Conservation (phyloP, 495 filamentous ascomycete species). For the Talaromyces stipitatus region DNA sequence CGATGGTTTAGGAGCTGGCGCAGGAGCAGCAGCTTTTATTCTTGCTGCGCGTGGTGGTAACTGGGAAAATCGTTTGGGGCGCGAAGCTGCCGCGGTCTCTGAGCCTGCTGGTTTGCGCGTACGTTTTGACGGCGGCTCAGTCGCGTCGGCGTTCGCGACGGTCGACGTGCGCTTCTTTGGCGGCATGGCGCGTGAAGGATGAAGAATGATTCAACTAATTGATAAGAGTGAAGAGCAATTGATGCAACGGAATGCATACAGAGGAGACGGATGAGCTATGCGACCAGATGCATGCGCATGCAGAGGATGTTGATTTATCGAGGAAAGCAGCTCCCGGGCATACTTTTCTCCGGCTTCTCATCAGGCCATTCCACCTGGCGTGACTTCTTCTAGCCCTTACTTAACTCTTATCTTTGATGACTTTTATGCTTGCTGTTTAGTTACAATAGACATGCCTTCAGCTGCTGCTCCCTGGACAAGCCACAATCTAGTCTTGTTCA, state of each 20-base stretch:
- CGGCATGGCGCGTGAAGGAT: conserved; percentile 6
- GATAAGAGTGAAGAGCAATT: neutral
- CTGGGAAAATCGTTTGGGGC: conserved; percentile 9
- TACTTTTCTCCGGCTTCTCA: neutral
- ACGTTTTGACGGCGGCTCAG: neutral
- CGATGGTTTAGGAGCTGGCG: conserved; percentile 1
- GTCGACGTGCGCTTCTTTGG: conserved; percentile 6
- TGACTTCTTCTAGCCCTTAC: no score
- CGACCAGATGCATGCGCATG: neutral
- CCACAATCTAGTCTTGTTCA: no score
- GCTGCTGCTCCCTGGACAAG: no score
- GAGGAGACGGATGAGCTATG: neutral
- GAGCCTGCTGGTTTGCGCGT: conserved; percentile 8
- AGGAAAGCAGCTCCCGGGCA: neutral
- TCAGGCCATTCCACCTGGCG: neutral
- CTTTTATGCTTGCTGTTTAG: neutral
- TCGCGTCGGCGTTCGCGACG: conserved; percentile 5
- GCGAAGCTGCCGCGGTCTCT: conserved; percentile 13
- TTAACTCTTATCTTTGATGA: no score
- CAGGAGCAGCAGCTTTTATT: conserved; percentile 3
- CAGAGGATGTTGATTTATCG: neutral
- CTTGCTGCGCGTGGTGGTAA: conserved; percentile 3
- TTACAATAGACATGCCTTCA: neutral
- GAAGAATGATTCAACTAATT: neutral
- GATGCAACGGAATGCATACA: neutral